A percentile compares a stretch with the other conserved stretches of the same genome.
Conservation (phyloP, 2,329 filamentous ascomycete genomes). For the Calonectria honghensis region DNA sequence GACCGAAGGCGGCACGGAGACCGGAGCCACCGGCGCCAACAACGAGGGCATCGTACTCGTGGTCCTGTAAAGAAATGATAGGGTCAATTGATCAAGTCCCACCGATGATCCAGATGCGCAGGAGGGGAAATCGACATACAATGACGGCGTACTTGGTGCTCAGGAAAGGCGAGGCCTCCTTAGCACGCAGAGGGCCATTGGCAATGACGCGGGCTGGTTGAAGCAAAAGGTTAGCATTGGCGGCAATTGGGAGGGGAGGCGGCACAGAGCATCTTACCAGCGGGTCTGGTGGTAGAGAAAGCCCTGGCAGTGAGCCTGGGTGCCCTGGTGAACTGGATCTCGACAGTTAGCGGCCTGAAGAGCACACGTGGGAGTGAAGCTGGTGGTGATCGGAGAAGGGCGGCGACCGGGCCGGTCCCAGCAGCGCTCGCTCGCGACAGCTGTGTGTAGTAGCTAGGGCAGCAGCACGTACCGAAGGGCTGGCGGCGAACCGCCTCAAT, state of each 20-base stretch:
- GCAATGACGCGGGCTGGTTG: slow-evolving; percentile 86
- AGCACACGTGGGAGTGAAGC: slow-evolving; percentile 37
- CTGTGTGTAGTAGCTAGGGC: slow-evolving; percentile 21
- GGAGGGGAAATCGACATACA: slow-evolving; percentile 71
- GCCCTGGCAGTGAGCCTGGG: slow-evolving; percentile 80
- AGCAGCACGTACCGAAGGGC: slow-evolving; percentile 71
- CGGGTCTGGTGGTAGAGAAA: slow-evolving; percentile 91
- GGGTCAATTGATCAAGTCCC: slow-evolving; percentile 51
- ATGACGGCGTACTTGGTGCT: slow-evolving; percentile 96
- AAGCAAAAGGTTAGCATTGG: slow-evolving; percentile 43
- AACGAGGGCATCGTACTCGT: slow-evolving; percentile 98
- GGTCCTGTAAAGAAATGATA: slow-evolving; percentile 77
- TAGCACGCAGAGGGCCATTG: slow-evolving; percentile 90
- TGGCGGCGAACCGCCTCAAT: slow-evolving; percentile 75
- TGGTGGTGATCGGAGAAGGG: slow-evolving; percentile 39
- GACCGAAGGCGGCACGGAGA: slow-evolving; percentile 88
- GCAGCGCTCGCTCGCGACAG: slow-evolving; percentile 16
- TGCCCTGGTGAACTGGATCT: slow-evolving; percentile 76
- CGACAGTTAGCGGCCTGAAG: slow-evolving; percentile 49
- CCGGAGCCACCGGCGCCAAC: slow-evolving; percentile 89
- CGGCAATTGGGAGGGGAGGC: slow-evolving; percentile 30
- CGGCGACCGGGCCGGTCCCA: slow-evolving; percentile 37
- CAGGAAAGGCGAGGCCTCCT: slow-evolving; percentile 92
- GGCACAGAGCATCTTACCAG: slow-evolving; percentile 72
- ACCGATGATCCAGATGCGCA: slow-evolving; percentile 14